Conservation (phyloP, 352 stramenopile species). For the Thraustotheca clavata region DNA sequence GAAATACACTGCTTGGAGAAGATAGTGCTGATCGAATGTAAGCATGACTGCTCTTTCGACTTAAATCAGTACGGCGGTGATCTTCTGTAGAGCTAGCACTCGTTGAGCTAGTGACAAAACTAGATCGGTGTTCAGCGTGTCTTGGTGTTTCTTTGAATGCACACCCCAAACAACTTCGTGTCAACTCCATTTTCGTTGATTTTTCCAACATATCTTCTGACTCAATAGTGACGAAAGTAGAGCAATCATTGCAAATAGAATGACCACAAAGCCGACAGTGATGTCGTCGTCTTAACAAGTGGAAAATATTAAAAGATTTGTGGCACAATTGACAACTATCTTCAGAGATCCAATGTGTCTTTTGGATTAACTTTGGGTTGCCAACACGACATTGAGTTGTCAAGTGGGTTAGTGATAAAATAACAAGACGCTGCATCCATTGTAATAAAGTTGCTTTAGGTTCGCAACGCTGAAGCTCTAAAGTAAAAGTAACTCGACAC, state of each 20-base stretch:
- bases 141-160: background rate
- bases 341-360: background rate
- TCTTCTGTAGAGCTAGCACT: background rate
- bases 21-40: background rate
- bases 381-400: background rate
- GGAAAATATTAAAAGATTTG: constrained; percentile 6
- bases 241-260: constrained; percentile 37
- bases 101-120: background rate
- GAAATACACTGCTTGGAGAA: background rate
- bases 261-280: constrained; percentile 35
- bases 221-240: constrained; percentile 20
- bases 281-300: constrained; percentile 24
- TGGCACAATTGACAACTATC: background rate
- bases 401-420: background rate
- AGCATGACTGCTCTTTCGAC: background rate
- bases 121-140: background rate
- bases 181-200: background rate
- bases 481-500: constrained; percentile 8
- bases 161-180: constrained; percentile 9
- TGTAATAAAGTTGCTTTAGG: background rate
- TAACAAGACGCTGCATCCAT: constrained; percentile 2
- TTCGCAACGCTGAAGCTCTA: background rate
- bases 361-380: constrained; percentile 1
- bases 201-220: background rate
- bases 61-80: background rate